Percentiles rank a stretch among this genome's conserved stretches.
Evolutionary conservation across 2,329 filamentous ascomycete genomes (phyloP).

Genomic region (Scedosporium aurantiacum): DNA sequence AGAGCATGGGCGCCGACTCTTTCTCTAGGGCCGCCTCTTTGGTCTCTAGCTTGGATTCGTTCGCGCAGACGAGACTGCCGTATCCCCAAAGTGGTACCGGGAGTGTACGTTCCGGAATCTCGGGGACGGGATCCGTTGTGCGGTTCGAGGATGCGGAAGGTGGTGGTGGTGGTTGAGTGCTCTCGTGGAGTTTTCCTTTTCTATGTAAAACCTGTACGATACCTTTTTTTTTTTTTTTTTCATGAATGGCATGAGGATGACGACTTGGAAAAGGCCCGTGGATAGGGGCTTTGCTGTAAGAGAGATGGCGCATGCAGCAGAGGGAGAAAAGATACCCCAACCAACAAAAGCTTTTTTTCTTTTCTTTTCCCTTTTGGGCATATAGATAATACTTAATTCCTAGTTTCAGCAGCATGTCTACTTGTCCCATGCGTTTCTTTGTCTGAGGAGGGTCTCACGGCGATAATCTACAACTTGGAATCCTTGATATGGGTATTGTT

Average conservation of each 20-base stretch:
- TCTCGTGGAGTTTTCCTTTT: background rate
- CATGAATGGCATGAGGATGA: background rate
- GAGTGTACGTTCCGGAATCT: conserved; percentile 27
- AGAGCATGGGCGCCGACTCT: conserved; percentile 27
- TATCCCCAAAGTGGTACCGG: conserved; percentile 26
- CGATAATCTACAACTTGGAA: no score
- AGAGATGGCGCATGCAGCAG: background rate
- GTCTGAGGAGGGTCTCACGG: no score
- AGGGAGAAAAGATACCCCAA: background rate
- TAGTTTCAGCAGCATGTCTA: background rate
- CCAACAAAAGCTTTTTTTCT: background rate
- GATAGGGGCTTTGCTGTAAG: background rate
- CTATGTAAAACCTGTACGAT: no score
- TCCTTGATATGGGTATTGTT: no score
- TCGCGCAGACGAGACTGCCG: conserved; percentile 30
- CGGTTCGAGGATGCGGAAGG: conserved; percentile 28
- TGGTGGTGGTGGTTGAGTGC: conserved; percentile 19
- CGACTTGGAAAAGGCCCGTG: background rate
- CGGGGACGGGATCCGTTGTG: conserved; percentile 33
- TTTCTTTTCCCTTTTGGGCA: background rate
- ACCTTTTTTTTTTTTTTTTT: no score
- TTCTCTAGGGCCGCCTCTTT: conserved; percentile 12
- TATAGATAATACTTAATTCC: background rate
- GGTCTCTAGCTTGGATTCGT: conserved; percentile 26
- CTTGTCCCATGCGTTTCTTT: background rate